Evolutionary conservation across 176 grass and related monocot genomes (phyloP), one percentile per base, ranked within the genome.

Genomic region (Triticum timopheevii): DNA sequence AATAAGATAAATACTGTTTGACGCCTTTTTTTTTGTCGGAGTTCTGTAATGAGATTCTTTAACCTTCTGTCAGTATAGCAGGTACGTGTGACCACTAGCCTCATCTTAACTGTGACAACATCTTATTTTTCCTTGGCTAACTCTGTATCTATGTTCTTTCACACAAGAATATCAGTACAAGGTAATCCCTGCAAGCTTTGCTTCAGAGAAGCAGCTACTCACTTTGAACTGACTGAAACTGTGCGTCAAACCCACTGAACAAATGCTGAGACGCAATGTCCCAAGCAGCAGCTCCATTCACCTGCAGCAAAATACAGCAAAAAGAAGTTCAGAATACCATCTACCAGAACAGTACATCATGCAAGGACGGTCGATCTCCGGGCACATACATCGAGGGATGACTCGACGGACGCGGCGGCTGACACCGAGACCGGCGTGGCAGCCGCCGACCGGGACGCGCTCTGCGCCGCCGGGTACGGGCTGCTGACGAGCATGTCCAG

Each of bases 151-250:
- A 10, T 87, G 24, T 74, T 87, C n/a, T 64, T 90, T 59, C 23
- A 79, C 56, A 73, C 13, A 49, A 50, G 76, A 6, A 10, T 67
- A 10, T 38, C 42, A 67, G 22, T 8, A 33, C 35, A 74, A 40
- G 47, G 64, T 54, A 38, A 79, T 73, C 65, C 27, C 36, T 39
- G 68, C 76, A 69, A 61, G 17, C 8, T 87, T 91, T 69, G 69
- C n/a, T 13, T 61, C 82, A 22, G 31, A 9, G 35, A 59, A 69
- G 50, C 76, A 84, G 61, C 79, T 70, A 64, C 82, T 93, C 82
- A 98, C 96, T 94, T 88, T 94, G 76, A 86, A 83, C 77, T 71
- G 87, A 91, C 84, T 96, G 82, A 78, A 96, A 96, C 19, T 87
- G 86, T 6, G 91, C 86, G 28, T 86, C 81, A 76, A 93, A 84